A percentile compares a stretch with the other conserved stretches of the same genome.
Evolutionary conservation across 148 eudicot genomes (phyloP).

Genomic region (Chenopodium quinoa): DNA sequence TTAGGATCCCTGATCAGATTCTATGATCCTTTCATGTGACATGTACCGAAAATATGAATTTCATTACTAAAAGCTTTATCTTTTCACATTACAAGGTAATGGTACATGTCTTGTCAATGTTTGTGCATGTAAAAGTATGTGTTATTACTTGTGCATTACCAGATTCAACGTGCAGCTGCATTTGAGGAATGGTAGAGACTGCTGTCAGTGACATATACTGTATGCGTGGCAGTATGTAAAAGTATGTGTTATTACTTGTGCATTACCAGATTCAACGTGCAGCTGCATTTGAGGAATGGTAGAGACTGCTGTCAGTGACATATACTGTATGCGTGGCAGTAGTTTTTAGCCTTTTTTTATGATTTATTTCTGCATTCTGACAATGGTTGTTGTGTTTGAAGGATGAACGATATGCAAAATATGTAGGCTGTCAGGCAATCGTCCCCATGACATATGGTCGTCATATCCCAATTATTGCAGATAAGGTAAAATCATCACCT

Average conservation of each 20-base stretch:
- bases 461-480: slow-evolving; percentile 81
- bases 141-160: background rate
- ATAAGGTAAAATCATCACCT: slow-evolving; percentile 50
- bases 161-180: background rate
- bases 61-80: background rate
- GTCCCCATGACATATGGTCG: slow-evolving; percentile 94
- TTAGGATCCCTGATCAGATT: background rate
- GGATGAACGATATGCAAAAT: slow-evolving; percentile 93
- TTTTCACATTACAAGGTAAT: background rate
- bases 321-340: background rate
- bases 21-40: background rate
- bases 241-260: background rate
- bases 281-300: slow-evolving; percentile 2
- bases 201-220: background rate
- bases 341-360: background rate
- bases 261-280: background rate
- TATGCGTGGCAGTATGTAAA: background rate
- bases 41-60: background rate
- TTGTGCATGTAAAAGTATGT: background rate
- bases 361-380: slow-evolving; percentile 9
- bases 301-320: background rate
- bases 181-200: slow-evolving; percentile 1
- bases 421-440: slow-evolving; percentile 78
- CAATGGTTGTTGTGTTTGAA: slow-evolving; percentile 28
- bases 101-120: background rate